These are phyloP conservation scores for Didymella arachidicola DNA, from an alignment of 2,329 filamentous ascomycete genomes.

Conservation along the genomic window DNA sequence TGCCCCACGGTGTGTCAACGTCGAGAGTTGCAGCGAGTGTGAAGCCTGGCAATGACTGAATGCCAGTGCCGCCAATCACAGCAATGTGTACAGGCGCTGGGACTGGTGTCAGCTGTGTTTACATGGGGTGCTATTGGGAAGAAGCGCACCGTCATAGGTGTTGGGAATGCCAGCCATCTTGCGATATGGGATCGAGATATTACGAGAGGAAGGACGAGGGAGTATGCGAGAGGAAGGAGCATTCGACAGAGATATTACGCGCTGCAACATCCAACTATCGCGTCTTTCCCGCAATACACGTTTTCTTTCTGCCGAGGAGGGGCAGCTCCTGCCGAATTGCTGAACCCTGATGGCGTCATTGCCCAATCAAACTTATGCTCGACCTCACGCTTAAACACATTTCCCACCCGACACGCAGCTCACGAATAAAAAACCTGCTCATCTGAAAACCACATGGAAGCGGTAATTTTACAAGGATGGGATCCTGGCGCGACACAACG, in stretches of 20 bases:
- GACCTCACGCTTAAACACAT: too few relatives aligned
- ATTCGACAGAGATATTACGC: slow-evolving; percentile 14
- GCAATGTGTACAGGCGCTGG: slow-evolving; percentile 60
- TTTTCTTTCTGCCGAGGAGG: slow-evolving; percentile 29
- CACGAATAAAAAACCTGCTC: too few relatives aligned
- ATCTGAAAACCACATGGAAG: too few relatives aligned
- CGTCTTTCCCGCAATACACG: slow-evolving; percentile 24
- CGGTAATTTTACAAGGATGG: too few relatives aligned
- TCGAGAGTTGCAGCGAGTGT: slow-evolving; percentile 81
- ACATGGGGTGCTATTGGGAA: not conserved
- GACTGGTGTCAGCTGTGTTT: slow-evolving; percentile 19
- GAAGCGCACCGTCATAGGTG: slow-evolving; percentile 41
- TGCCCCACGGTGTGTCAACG: slow-evolving; percentile 86
- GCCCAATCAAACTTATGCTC: slow-evolving; percentile 22
- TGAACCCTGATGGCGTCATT: slow-evolving; percentile 36
- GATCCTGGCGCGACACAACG: too few relatives aligned
- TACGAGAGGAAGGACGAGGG: slow-evolving; percentile 14
- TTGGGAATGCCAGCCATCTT: slow-evolving; percentile 47
- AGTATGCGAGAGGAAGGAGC: not conserved
- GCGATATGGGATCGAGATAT: slow-evolving; percentile 38
- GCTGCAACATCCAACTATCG: slow-evolving; percentile 31
- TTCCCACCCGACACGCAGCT: too few relatives aligned
- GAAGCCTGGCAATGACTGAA: slow-evolving; percentile 86
- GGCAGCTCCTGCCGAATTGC: slow-evolving; percentile 27
- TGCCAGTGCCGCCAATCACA: slow-evolving; percentile 77